phyloP scores from a whole-genome alignment of 1,139 yeast species.

The Saccharomyces uvarum region DNA sequence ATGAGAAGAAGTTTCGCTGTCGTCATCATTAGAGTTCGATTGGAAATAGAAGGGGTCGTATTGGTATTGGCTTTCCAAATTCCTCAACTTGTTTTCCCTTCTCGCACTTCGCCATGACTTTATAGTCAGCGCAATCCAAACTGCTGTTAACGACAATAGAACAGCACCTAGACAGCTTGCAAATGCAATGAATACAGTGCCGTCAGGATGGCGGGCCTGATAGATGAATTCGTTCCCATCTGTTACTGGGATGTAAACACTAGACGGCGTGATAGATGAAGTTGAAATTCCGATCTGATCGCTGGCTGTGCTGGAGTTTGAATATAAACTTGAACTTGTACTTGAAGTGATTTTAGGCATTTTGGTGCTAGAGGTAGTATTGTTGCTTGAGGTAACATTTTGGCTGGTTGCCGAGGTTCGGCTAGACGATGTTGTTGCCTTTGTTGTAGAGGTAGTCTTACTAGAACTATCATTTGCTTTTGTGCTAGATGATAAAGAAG shows the following conservation, averaged over 20 bases:
- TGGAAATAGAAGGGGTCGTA: conserved; percentile 17
- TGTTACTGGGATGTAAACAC: conserved; percentile 13
- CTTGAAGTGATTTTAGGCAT: background rate
- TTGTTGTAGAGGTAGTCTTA: background rate
- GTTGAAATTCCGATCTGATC: background rate
- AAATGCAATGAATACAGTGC: conserved; percentile 70
- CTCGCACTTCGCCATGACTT: conserved; percentile 24
- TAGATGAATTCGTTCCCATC: conserved; percentile 50
- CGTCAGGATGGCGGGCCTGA: conserved; percentile 45
- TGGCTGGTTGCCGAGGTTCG: background rate
- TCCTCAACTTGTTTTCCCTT: conserved; percentile 16
- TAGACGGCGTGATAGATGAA: conserved; percentile 3
- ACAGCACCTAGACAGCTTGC: conserved; percentile 50
- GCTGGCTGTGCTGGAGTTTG: background rate
- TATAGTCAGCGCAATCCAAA: conserved; percentile 15
- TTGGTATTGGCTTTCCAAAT: conserved; percentile 15
- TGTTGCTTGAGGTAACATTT: background rate
- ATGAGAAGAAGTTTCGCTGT: conserved; percentile 6
- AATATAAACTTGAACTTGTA: background rate
- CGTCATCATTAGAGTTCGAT: conserved; percentile 6
- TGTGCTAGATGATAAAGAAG: background rate
- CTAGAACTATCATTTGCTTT: background rate
- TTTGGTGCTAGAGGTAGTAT: background rate
- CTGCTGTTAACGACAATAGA: conserved; percentile 7
- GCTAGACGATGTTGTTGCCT: background rate